These are phyloP conservation scores for Lonicera japonica DNA, from an alignment of 129 eudicot species.

Conservation along the genomic window DNA sequence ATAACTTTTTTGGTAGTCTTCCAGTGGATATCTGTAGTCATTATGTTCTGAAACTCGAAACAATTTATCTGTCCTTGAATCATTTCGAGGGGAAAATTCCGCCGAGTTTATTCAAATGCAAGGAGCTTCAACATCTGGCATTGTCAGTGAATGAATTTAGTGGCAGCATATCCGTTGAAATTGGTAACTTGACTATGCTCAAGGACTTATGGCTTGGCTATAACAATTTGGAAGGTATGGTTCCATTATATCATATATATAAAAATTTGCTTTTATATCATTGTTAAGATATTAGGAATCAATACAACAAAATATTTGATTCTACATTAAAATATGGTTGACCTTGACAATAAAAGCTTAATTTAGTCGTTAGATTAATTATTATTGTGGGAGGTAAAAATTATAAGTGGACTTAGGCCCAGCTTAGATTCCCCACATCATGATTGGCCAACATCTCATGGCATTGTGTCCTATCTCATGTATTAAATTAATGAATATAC, in stretches of 20 bases:
- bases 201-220: conserved; percentile 16
- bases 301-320: too few relatives aligned
- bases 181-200: conserved; percentile 35
- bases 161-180: conserved; percentile 21
- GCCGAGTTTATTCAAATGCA: conserved; percentile 16
- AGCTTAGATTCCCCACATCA: too few relatives aligned
- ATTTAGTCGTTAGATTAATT: too few relatives aligned
- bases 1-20: conserved; percentile 22
- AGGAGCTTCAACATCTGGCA: conserved; percentile 21
- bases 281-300: too few relatives aligned
- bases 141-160: conserved; percentile 15
- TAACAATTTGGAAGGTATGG: conserved; percentile 26
- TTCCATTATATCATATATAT: not conserved
- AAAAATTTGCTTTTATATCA: too few relatives aligned
- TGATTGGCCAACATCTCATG: too few relatives aligned
- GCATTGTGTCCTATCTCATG: too few relatives aligned
- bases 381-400: too few relatives aligned
- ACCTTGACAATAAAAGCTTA: too few relatives aligned
- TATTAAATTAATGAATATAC: too few relatives aligned
- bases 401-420: too few relatives aligned
- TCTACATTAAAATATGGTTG: too few relatives aligned
- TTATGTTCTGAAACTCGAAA: not conserved
- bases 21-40: conserved; percentile 19
- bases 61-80: conserved; percentile 9
- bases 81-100: conserved; percentile 32